Evolutionary conservation across 179 eudicot species (phyloP), one percentile per base, ranked within the genome.

Genomic region (Nepenthes alata): DNA sequence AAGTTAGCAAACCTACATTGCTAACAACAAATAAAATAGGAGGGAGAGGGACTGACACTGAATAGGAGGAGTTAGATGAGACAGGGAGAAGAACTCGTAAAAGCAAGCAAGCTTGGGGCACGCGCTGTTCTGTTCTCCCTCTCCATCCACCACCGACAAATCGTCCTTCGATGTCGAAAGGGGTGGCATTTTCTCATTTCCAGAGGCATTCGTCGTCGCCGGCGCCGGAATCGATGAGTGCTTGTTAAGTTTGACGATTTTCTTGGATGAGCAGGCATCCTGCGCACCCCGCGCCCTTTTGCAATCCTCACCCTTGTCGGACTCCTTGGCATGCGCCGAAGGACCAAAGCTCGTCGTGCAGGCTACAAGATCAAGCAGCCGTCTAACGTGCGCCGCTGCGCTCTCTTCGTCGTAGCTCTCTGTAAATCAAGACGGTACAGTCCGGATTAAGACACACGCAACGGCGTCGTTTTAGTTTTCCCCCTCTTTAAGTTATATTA

Each of bases 71-170:
- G 95, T 83, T 75, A 91, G 91, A 63, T 94, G 94, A 55, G 97
- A 83, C 49, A 94, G 91, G 25, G 97, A 94, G 72, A 94, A 94
- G 81, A 94, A 94, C 66, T 94, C 97, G 64, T 94, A 94, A 37
- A 94, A 94, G 74, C 89, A 82, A 2, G 89, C 97, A 14, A 94
- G 77, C 84, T 80, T 87, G 11, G 95, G 97, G 69, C 83, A 85
- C 47, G 88, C 71, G 61, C 83, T 84, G 55, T 72, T 83, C 80
- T 76, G 72, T 74, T 89, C 96, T 79, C 85, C 97, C 37, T 94
- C 98, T 48, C 76, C 85, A 13, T 93, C 99, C 75, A 75, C 59
- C 69, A 61, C 62, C 53, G 87, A 61, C 36, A 67, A 66, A 52
- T 89, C 95, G 58, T 91, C 81, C 73, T 73, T 70, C 64, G 67